These are phyloP conservation scores for Diatrype stigma DNA, from an alignment of 2,329 filamentous ascomycete species.

Conservation along the genomic window DNA sequence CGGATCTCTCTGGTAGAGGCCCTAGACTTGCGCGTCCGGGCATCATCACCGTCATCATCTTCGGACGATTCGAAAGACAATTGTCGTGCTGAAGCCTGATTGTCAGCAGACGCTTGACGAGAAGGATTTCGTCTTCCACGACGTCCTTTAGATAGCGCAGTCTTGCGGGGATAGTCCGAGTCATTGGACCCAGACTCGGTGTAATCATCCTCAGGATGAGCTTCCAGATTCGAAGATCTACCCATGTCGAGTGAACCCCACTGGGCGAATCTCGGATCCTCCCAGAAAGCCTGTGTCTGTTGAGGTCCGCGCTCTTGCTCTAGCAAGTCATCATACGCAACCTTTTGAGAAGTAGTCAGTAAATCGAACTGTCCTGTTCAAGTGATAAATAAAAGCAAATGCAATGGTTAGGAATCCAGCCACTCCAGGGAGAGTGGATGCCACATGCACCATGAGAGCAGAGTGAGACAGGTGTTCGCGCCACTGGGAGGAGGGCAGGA, in stretches of 20 bases:
- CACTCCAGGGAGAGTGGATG: too few species aligned
- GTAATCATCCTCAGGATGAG: constrained; percentile 19
- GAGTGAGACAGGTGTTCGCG: too few species aligned
- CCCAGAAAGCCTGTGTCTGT: constrained; percentile 18
- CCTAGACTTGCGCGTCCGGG: constrained; percentile 1
- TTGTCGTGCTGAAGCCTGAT: background rate
- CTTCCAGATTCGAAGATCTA: constrained; percentile 7
- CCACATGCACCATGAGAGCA: too few species aligned
- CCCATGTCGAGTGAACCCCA: constrained; percentile 4
- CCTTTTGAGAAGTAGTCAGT: constrained; percentile 13
- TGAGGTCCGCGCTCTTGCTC: constrained; percentile 18
- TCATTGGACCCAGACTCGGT: constrained; percentile 16
- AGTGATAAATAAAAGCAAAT: too few species aligned
- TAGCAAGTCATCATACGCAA: constrained; percentile 24
- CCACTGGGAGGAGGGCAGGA: too few species aligned
- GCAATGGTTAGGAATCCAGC: too few species aligned
- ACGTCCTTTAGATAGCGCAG: constrained; percentile 3
- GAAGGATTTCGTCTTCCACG: constrained; percentile 14
- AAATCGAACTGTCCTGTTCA: too few species aligned
- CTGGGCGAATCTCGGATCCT: constrained; percentile 7
- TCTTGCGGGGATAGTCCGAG: constrained; percentile 1
- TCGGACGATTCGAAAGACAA: constrained; percentile 2
- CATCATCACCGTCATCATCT: constrained; percentile 6
- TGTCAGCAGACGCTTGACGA: constrained; percentile 6
- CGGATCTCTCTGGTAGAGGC: constrained; percentile 3